Evolutionary conservation across 768 basidiomycete species (phyloP), one percentile per base, ranked within the genome.

Genomic region (Podaxis carcinomalis): DNA sequence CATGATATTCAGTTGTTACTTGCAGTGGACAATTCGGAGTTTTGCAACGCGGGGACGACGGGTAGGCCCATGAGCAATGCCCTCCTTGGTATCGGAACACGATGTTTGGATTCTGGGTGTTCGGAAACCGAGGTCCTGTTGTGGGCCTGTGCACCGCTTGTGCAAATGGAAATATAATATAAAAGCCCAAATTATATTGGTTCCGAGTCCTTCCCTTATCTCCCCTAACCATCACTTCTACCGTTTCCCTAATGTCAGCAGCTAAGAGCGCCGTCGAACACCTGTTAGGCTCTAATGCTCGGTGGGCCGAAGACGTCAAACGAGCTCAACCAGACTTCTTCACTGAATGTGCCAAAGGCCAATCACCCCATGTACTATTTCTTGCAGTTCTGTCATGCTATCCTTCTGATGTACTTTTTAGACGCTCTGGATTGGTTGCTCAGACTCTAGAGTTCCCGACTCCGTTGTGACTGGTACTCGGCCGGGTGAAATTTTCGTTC

Each of bases 401-500:
- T 25, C 62, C 54, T 66, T 35, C 49, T 51, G 62, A 61, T 51
- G 28, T 57, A 25, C 62, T 62, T 57, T 50, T 49, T 44, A 90
- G 89, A 77, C 87, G 10, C 82, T 90, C 66, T 92, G 88, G 89
- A 83, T 92, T 68, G 88, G 89, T 53, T 92, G 89, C 71, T 82
- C 92, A 39, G 93, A 95, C 72, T 94, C 92, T 10, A 80, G 93
- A 64, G 89, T 93, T 2, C 92, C 91, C 19, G 92, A 93, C 71
- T 84, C 84, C 37, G 87, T 90, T 65, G 75, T 90, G 59, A 86
- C 85, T 37, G 83, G 78, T 37, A 77, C 84, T 7, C 79, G 80
- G 64, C 93, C 93, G 0, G 94, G 93, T 56, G 88, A 88, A 47
- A 83, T 91, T 62, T 95, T 95, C 67, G 86, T 89, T 28, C 87